A percentile compares a stretch with the other conserved stretches of the same genome.
Evolutionary conservation across 768 basidiomycete species (phyloP).

Genomic region (Boletus speciosus): DNA sequence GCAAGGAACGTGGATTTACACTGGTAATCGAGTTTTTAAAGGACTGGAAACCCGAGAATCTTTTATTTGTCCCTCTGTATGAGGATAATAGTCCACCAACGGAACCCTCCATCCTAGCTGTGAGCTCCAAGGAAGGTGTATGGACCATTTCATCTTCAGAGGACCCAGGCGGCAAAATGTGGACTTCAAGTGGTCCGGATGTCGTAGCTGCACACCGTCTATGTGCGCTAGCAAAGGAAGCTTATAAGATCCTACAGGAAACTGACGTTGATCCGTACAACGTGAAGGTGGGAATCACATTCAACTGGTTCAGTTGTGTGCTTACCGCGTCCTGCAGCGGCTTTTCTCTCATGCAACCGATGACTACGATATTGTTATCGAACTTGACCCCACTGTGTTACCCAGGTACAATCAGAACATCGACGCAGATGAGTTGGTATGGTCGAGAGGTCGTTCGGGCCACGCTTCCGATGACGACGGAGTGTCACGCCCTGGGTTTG

Average conservation of each 20-base stretch:
- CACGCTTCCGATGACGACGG: constrained; percentile 31
- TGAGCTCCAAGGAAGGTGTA: constrained; percentile 42
- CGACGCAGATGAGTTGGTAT: constrained; percentile 44
- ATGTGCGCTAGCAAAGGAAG: constrained; percentile 69
- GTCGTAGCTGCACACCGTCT: constrained; percentile 72
- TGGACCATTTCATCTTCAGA: constrained; percentile 81
- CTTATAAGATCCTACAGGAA: constrained; percentile 55
- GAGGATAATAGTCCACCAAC: constrained; percentile 13
- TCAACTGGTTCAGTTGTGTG: not conserved
- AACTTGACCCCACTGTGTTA: constrained; percentile 60
- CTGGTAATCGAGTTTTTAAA: constrained; percentile 67
- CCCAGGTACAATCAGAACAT: constrained; percentile 78
- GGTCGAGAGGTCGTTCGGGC: constrained; percentile 36
- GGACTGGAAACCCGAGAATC: constrained; percentile 81
- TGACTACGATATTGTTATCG: constrained; percentile 84
- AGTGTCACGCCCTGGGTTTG: constrained; percentile 63
- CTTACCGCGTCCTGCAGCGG: constrained; percentile 42
- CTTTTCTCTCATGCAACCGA: constrained; percentile 80
- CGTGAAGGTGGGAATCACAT: constrained; percentile 50
- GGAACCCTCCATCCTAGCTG: constrained; percentile 23
- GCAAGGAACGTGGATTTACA: constrained; percentile 80
- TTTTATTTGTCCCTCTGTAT: constrained; percentile 74
- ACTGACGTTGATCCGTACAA: constrained; percentile 49
- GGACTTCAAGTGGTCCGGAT: constrained; percentile 69
- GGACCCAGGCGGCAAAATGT: constrained; percentile 70